Conservation (phyloP, 495 filamentous ascomycete genomes). For the Diplogelasinospora grovesii region DNA sequence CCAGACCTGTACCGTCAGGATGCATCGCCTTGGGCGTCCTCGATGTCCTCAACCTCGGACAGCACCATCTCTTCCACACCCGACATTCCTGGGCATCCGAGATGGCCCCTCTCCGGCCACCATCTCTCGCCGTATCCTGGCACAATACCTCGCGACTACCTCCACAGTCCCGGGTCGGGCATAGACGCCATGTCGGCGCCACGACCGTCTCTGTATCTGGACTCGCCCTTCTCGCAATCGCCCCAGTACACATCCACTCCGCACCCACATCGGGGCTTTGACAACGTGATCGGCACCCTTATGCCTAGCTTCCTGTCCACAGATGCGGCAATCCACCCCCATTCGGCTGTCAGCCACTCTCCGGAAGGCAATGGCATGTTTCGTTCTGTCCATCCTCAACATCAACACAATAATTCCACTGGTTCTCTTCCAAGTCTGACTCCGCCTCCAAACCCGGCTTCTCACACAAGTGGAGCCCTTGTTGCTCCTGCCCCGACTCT, state of each 20-base stretch:
- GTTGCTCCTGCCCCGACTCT: conserved; percentile 25
- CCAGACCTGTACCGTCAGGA: conserved; percentile 24
- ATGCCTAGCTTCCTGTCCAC: conserved; percentile 12
- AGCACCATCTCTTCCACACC: conserved; percentile 43
- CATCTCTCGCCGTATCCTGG: conserved; percentile 21
- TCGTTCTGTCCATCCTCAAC: conserved; percentile 12
- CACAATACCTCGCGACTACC: conserved; percentile 11
- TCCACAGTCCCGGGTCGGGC: conserved; percentile 18
- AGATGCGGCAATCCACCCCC: conserved; percentile 14
- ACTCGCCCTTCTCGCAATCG: conserved; percentile 14
- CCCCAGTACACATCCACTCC: conserved; percentile 5
- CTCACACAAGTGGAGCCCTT: conserved; percentile 34
- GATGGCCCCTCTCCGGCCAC: conserved; percentile 6
- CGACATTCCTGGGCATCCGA: conserved; percentile 21
- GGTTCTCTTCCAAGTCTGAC: conserved; percentile 37
- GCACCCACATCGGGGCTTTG: conserved; percentile 10
- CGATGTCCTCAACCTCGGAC: conserved; percentile 42
- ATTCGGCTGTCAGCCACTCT: conserved; percentile 6
- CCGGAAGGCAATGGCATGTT: too few species aligned
- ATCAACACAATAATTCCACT: conserved; percentile 18
- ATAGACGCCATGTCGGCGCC: conserved; percentile 20
- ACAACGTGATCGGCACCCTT: conserved; percentile 14
- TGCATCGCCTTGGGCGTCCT: conserved; percentile 42
- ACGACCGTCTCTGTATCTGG: conserved; percentile 10
- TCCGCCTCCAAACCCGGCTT: conserved; percentile 34